phyloP scores from a whole-genome alignment of 305 asterid genomes.

The Ilex paraguariensis region DNA sequence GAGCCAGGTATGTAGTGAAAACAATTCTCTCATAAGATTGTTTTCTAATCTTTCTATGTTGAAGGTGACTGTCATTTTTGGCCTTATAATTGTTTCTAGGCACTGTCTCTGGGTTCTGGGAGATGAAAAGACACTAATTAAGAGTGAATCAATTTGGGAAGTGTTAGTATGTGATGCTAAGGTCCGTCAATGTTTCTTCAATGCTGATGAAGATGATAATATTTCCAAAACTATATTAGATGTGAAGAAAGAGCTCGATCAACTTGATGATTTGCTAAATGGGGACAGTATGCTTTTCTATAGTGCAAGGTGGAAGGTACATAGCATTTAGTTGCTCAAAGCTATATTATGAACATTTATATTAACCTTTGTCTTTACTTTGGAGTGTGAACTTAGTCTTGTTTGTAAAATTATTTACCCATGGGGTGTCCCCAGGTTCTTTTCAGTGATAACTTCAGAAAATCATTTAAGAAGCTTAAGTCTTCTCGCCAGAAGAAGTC shows the following conservation, averaged over 20 bases:
- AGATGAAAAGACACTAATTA: slow-evolving; percentile 44
- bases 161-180: slow-evolving; percentile 46
- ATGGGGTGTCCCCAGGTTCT: slow-evolving; percentile 34
- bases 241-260: slow-evolving; percentile 49
- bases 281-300: slow-evolving; percentile 40
- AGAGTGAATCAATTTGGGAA: slow-evolving; percentile 51
- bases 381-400: not conserved
- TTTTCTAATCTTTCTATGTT: slow-evolving; percentile 1
- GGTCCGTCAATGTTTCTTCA: slow-evolving; percentile 50
- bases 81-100: slow-evolving; percentile 24
- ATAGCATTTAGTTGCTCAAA: not conserved
- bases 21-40: slow-evolving; percentile 1
- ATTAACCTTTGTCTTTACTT: not conserved
- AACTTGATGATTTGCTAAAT: slow-evolving; percentile 57
- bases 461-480: slow-evolving; percentile 38
- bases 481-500: slow-evolving; percentile 30
- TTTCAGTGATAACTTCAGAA: slow-evolving; percentile 51
- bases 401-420: not conserved
- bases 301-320: slow-evolving; percentile 68
- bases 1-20: slow-evolving; percentile 55
- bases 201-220: slow-evolving; percentile 46
- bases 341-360: not conserved
- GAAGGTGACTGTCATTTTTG: not conserved
- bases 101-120: slow-evolving; percentile 79
- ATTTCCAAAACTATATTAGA: slow-evolving; percentile 36